These are phyloP conservation scores for Aureobasidium pullulans DNA, from an alignment of 2,329 filamentous ascomycete species.

Conservation along the genomic window DNA sequence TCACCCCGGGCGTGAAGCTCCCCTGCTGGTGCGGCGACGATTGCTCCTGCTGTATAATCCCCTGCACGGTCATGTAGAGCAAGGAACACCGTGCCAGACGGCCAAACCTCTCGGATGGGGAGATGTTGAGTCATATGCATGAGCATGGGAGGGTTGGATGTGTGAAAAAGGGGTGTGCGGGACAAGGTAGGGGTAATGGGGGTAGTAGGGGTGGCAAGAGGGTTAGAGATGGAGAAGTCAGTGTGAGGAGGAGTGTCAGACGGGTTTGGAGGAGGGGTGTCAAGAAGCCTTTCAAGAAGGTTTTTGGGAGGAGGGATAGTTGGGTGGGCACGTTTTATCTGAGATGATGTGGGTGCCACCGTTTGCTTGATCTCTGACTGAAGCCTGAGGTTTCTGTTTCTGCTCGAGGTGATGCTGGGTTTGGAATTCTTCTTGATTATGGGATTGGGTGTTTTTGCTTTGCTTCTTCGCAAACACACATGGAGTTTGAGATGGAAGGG, in stretches of 20 bases:
- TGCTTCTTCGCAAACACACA: too few species aligned
- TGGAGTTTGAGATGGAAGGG: too few species aligned
- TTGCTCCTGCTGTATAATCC: slow-evolving; percentile 16
- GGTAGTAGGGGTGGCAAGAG: background rate
- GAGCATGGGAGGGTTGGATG: background rate
- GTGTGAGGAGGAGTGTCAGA: background rate
- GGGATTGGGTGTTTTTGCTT: too few species aligned
- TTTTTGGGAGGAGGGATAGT: slow-evolving; percentile 12
- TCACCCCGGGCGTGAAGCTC: slow-evolving; percentile 2
- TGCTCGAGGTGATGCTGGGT: too few species aligned
- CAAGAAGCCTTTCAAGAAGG: background rate
- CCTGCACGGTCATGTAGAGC: slow-evolving; percentile 16
- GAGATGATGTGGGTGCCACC: background rate
- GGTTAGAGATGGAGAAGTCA: too few species aligned
- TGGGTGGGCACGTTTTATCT: slow-evolving; percentile 7
- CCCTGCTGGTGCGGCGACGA: slow-evolving; percentile 16
- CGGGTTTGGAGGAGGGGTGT: background rate
- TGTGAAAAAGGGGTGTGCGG: background rate
- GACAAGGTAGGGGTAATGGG: background rate
- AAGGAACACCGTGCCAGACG: background rate
- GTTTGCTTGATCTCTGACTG: background rate
- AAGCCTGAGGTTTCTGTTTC: too few species aligned
- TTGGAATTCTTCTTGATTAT: too few species aligned
- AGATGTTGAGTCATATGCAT: background rate
- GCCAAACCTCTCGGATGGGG: background rate